Evolutionary conservation across 305 asterid genomes (phyloP), one percentile per base, ranked within the genome.

Genomic region (Salvia sclarea): DNA sequence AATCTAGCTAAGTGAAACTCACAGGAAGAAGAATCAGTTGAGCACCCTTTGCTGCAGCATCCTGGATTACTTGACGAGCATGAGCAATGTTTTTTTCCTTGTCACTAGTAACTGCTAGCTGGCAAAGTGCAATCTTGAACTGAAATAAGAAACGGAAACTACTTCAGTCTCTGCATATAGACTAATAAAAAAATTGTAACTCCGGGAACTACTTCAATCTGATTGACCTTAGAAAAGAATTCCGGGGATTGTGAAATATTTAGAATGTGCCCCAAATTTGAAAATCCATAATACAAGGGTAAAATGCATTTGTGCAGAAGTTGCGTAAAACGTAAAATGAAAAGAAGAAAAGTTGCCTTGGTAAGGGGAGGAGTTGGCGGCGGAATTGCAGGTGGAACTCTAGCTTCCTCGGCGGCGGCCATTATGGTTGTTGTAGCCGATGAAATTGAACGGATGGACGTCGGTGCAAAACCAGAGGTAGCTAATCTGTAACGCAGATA

Each of bases 61-160:
- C 85, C 71, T 79, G 82, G 38, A 88, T 88, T 33, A 85, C 84
- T 62, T 75, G 62, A 56, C 88, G 84, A 73, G 91, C 95, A 80
- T 79, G 86, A 66, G 79, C 86, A 66, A 88, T 87, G 78, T 88
- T 88, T 61, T 73, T 78, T 49, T 80, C 93, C 84, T 91, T 88
- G 79, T 91, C 87, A 14, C 72, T 71, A 28, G 85, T 83, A 52
- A 91, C 96, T 3, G 78, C 79, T 71, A 91, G 83, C 80, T 88
- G 97, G 79, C 97, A 91, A 60, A 91, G 96, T 55, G 90, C 95
- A 50, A 91, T 86, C 69, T 91, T 86, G 84, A 88, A 91, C 97
- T 91, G 91, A 74, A 85, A 81, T 3, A 43, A 59, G 47, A 60
- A 38, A 21, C 48, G 78, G 55, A 64, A 57, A 35, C 22, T 20